Evolutionary conservation across 1,284 basidiomycete species (phyloP), one percentile per base, ranked within the genome.

Genomic region (Exobasidium cylindrosporum): DNA sequence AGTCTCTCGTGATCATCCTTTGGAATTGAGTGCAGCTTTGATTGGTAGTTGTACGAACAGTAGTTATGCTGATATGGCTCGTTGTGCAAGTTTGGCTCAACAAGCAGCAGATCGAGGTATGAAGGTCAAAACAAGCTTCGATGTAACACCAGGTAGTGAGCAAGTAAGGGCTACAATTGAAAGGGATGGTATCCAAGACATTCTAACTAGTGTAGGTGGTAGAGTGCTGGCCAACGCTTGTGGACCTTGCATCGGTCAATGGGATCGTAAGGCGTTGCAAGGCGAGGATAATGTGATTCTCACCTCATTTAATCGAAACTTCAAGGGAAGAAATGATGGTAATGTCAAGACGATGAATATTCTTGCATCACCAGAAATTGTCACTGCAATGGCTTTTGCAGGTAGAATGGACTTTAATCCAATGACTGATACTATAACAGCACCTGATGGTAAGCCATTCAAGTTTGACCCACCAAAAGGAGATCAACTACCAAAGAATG

Each of bases 191-290:
- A 86, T 97, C 58, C 93, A 92, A 31, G 83, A 85, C 28, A 85
- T 86, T 47, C 83, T 98, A 43, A 86, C 94, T 79, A 87, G 87
- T 68, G 90, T 97, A 54, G 95, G 95, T 31, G 94, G 88, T 4
- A 85, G 89, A 44, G 95, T 99, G 14, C 84, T 99, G 31, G 95
- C 96, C 13, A 99, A 99, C 80, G 96, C 96, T 1, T 98, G 96
- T 74, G 96, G 96, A 58, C 96, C 96, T 31, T 99, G 96, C 81
- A 98, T 98, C 72, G 96, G 96, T 44, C 96, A 97, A 83, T 99
- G 96, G 96, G 93, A 97, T 81, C 87, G 96, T 47, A 88, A 89
- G 60, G 93, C 94, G 68, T 87, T 89, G 75, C 87, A 91, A 79
- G 89, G 86, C 60, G 89, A 97, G 82, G 90, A 97, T 78, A 98